Conservation (phyloP, 139 green algal genomes). For the Prasinococcaceae sp. region DNA sequence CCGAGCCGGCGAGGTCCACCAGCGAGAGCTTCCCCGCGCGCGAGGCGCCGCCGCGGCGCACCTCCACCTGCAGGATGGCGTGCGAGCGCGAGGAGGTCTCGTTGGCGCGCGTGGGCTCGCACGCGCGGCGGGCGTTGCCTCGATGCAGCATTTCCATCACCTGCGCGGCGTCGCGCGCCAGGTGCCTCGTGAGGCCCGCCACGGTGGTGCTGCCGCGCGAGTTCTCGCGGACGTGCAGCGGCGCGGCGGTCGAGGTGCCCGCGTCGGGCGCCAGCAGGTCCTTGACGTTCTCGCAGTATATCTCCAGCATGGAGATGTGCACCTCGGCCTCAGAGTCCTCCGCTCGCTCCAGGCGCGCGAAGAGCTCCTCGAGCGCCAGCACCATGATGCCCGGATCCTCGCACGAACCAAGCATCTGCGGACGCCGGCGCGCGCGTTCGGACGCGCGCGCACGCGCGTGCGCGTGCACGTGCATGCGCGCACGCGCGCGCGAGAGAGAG, state of each 20-base stretch:
- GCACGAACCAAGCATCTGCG: slow-evolving; percentile 15
- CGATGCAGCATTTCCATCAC: slow-evolving; percentile 9
- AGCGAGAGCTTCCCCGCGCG: slow-evolving; percentile 15
- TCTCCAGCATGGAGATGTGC: slow-evolving; percentile 13
- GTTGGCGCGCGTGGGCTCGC: slow-evolving; percentile 16
- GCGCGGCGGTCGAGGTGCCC: background rate
- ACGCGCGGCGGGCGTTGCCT: background rate
- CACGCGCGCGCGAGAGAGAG: no score
- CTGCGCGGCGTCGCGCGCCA: background rate
- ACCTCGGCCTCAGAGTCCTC: background rate
- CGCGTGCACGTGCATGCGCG: no score
- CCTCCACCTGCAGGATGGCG: slow-evolving; percentile 13
- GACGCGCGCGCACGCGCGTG: no score
- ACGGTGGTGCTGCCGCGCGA: slow-evolving; percentile 1
- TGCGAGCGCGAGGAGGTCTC: slow-evolving; percentile 17
- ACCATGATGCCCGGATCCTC: slow-evolving; percentile 15
- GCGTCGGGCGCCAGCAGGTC: slow-evolving; percentile 8
- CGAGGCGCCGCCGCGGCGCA: background rate
- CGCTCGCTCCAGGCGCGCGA: background rate
- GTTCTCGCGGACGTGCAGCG: background rate
- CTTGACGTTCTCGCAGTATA: slow-evolving; percentile 21
- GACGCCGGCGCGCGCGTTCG: no score
- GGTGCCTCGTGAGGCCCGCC: slow-evolving; percentile 4
- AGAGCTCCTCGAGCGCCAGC: slow-evolving; percentile 14
- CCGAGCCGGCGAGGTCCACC: slow-evolving; percentile 18